Evolutionary conservation across 352 stramenopile genomes (phyloP).

Genomic region (Phytopythium vexans): DNA sequence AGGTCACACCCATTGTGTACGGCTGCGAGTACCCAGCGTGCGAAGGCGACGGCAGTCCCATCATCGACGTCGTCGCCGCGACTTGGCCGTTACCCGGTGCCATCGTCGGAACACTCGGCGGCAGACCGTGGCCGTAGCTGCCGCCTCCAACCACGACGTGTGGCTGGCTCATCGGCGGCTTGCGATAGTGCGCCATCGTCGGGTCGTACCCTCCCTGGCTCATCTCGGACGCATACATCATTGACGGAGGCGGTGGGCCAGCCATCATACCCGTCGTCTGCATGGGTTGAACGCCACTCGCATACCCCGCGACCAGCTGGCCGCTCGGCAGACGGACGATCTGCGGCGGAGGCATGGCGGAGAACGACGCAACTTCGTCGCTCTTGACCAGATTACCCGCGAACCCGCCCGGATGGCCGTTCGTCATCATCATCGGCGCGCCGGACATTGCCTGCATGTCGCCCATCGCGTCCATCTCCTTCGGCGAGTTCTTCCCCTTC

Average conservation of each 20-base stretch:
- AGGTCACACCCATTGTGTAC: constrained; percentile 9
- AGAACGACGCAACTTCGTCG: constrained; percentile 58
- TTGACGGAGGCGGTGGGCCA: constrained; percentile 6
- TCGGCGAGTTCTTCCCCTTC: constrained; percentile 35
- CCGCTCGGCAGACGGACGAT: constrained; percentile 35
- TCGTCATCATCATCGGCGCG: constrained; percentile 10
- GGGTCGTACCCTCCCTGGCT: constrained; percentile 44
- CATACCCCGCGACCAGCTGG: constrained; percentile 15
- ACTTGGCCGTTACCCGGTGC: background rate
- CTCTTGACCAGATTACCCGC: constrained; percentile 57
- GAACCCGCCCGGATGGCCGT: constrained; percentile 27
- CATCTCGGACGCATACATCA: constrained; percentile 50
- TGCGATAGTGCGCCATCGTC: constrained; percentile 48
- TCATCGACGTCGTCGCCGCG: background rate
- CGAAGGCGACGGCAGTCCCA: constrained; percentile 2
- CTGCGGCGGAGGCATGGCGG: constrained; percentile 35
- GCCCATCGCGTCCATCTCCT: constrained; percentile 14
- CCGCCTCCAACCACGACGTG: constrained; percentile 18
- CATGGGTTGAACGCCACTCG: background rate
- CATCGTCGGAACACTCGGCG: background rate
- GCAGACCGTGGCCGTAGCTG: constrained; percentile 32
- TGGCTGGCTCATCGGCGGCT: constrained; percentile 27
- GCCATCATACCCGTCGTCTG: constrained; percentile 15
- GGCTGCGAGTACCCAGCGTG: constrained; percentile 4
- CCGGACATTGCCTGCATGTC: constrained; percentile 10